Base-by-base conservation (phyloP, 2,329 filamentous ascomycete genomes). In the Dothistroma pini region DNA sequence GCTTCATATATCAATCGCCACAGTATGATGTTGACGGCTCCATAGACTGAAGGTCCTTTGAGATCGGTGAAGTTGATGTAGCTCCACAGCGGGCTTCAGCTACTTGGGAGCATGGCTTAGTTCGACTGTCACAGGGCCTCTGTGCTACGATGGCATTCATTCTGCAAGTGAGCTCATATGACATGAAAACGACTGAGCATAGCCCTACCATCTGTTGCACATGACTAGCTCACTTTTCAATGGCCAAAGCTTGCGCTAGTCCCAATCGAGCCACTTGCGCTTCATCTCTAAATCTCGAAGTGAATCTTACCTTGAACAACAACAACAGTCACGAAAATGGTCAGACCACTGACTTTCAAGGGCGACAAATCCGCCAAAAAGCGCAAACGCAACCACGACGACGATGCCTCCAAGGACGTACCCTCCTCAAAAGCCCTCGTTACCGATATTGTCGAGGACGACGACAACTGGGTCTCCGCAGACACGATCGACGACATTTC, bases 321-420 rank as follows among this genome's bases (percentile, higher is more conserved):
- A 19, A 51, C 12, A 10, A 51, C 54, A 19, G n/a, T n/a, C 47
- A 32, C 35, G 54, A 68, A 56, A 19, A 95, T 95, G 90, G 88
- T 96, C 69, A 97, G 96, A 75, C 88, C 93, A 53, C 84, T 99
- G 61, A 83, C 86, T 54, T 99, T 99, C 83, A 99, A 99, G 79
- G 95, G 95, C 81, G 95, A 99, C 79, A 97, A 95, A 79, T 79
- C 85, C 62, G 62, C 95, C 78, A 97, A 97, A 82, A 97, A 96
- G 83, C 86, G 90, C 69, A 78, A 83, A 34, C 61, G 63, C 53
- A 80, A 81, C 56, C 79, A 79, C 49, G 80, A 85, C 49, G 78
- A 81, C 62, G 76, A 79, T 31, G 74, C 76, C 12, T 74, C 76
- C 31, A 73, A 75, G 34, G 58, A 68, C 49, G 68, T 60, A 51